phyloP scores from a whole-genome alignment of 495 filamentous ascomycete genomes.

The Tuber borchii region DNA sequence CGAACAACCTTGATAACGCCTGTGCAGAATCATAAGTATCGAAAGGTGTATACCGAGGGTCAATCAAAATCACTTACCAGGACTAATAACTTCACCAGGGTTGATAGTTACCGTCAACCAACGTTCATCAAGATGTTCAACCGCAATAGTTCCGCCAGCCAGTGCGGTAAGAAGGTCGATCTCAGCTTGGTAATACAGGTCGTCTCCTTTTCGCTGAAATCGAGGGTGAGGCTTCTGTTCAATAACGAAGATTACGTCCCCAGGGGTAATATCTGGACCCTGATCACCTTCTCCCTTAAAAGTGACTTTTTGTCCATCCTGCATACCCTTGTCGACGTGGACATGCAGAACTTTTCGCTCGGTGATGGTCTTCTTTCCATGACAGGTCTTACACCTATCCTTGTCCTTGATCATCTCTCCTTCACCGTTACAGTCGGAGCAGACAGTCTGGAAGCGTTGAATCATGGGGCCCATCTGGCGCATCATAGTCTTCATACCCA shows the following conservation, averaged over 20 bases:
- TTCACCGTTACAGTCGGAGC: conserved; percentile 94
- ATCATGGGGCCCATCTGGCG: conserved; percentile 99
- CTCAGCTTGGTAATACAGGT: conserved; percentile 89
- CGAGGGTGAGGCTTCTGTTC: conserved; percentile 93
- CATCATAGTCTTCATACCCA: conserved; percentile 99
- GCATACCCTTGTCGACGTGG: conserved; percentile 90
- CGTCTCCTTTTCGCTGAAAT: conserved; percentile 93
- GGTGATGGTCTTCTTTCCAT: conserved; percentile 92
- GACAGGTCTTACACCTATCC: conserved; percentile 90
- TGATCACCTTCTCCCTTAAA: conserved; percentile 97
- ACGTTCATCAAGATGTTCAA: conserved; percentile 95
- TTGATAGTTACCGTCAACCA: conserved; percentile 88
- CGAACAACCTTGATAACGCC: conserved; percentile 88
- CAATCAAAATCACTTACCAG: conserved; percentile 58
- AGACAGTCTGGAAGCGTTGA: conserved; percentile 98
- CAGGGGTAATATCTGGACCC: conserved; percentile 81
- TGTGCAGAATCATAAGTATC: conserved; percentile 43
- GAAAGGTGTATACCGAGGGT: conserved; percentile 10
- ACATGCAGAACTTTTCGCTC: conserved; percentile 98
- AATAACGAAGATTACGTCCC: conserved; percentile 95
- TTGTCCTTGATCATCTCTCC: conserved; percentile 93
- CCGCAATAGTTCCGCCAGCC: conserved; percentile 75
- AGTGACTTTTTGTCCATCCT: conserved; percentile 87
- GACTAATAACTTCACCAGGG: conserved; percentile 87
- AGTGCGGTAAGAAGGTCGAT: conserved; percentile 95